These are phyloP conservation scores for Chlamydomonas asymmetrica DNA, from an alignment of 139 green algal species.

Conservation along the genomic window DNA sequence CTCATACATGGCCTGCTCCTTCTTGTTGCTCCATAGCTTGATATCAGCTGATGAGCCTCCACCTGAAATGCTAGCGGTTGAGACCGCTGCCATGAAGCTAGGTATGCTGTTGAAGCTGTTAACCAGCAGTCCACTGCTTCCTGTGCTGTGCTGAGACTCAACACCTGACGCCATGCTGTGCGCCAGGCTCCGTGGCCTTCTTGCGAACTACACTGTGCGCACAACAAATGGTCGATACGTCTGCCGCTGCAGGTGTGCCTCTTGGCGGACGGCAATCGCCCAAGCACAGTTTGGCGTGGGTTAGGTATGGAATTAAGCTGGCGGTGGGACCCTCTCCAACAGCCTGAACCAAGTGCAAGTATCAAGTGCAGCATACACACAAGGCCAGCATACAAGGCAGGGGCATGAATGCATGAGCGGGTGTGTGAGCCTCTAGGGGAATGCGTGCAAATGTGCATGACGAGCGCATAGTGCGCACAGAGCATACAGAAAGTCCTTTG, in stretches of 20 bases:
- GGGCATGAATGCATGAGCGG: neutral
- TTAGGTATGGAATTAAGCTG: conserved; percentile 1
- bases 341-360: neutral
- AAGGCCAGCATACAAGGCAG: neutral
- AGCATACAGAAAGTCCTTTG: neutral
- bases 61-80: neutral
- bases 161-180: neutral
- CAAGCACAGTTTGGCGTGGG: too few relatives aligned
- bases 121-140: neutral
- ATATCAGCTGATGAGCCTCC: conserved; percentile 23
- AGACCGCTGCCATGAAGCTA: neutral
- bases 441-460: neutral
- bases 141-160: neutral
- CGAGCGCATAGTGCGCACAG: neutral
- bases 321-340: neutral
- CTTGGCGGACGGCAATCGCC: too few relatives aligned
- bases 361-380: neutral
- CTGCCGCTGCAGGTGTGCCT: too few relatives aligned
- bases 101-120: neutral
- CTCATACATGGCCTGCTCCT: conserved; percentile 79
- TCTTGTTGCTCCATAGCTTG: conserved; percentile 71
- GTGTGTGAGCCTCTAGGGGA: neutral
- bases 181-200: neutral
- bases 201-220: too few relatives aligned
- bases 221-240: too few relatives aligned